Base-by-base conservation (phyloP, 164 flowering plant species). In the Saururus chinensis region DNA sequence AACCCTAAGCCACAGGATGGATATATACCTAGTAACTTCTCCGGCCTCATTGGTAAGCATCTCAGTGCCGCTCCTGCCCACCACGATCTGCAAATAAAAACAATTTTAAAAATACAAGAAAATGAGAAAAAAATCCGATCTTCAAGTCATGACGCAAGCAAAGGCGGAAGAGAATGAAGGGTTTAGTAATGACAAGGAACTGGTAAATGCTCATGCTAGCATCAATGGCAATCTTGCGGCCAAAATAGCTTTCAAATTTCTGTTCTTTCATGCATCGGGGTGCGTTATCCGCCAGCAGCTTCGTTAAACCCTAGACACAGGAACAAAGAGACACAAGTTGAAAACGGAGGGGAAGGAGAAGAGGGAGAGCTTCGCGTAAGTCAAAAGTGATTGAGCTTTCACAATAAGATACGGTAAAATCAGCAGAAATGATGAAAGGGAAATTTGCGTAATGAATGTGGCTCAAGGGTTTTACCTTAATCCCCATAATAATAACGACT, bases 141-240 rank as follows among this genome's bases (percentile, higher is more conserved):
- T 30, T 6, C 2, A 30, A 30, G 37, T 30, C 37, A 30, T 30
- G 37, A 30, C 37, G 37, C 4, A 4, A 20, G 8, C 56, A 5
- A 53, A 17, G 17, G 49, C 17, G 4, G 0, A 7, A 53, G 30
- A 24, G 40, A 24, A 21, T n/a, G n/a, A 41, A 20, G 74, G 79
- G 22, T 5, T 23, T 24, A 23, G 58, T 30, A 13, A 23, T 23
- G 11, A 91, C 97, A 40, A 91, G 92, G 74, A 95, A 95, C 78
- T 95, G 98, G 68, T 95, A 95, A 49, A 95, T 91, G 84, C 99
- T 86, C 96, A 91, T 87, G 83, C 97, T 91, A 61, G 98, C 99
- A 62, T 91, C 99, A 57, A 95, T 75, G 57, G 96, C 98, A 40
- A 95, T 84, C 71, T 84, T 86, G 13, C 96, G 83, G 53, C 93